phyloP scores from a whole-genome alignment of 1,139 yeast genomes.

The Sugiyamaella castrensis region DNA sequence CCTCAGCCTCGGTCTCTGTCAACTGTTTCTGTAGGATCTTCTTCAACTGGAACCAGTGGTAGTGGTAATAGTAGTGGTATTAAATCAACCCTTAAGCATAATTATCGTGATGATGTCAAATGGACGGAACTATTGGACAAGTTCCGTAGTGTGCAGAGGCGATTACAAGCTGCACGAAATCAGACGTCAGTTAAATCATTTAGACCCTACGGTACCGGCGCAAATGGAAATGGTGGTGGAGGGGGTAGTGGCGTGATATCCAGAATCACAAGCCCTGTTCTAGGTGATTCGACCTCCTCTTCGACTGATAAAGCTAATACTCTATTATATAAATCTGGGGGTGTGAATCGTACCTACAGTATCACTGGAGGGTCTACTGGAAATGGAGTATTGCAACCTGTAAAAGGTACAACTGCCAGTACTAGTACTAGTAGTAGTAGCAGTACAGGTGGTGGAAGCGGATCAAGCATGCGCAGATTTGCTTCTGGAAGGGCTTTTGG shows the following conservation, averaged over 20 bases:
- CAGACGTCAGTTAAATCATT: constrained; percentile 11
- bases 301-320: neutral
- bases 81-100: constrained; percentile 13
- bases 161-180: constrained; percentile 45
- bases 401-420: neutral
- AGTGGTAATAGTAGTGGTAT: neutral
- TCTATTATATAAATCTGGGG: neutral
- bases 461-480: constrained; percentile 9
- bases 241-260: neutral
- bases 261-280: constrained; percentile 3
- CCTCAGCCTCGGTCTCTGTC: constrained; percentile 22
- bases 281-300: neutral
- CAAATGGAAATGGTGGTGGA: neutral
- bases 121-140: constrained; percentile 61
- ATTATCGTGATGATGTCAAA: constrained; percentile 27
- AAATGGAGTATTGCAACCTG: too few relatives aligned
- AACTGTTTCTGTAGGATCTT: neutral
- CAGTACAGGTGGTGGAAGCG: neutral
- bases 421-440: neutral
- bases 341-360: neutral
- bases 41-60: constrained; percentile 3
- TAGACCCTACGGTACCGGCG: constrained; percentile 1
- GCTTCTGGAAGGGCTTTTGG: constrained; percentile 11
- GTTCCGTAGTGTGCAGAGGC: constrained; percentile 59
- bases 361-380: too few relatives aligned